Evolutionary conservation across 352 stramenopile genomes (phyloP).

Genomic region (Phytopythium vexans): DNA sequence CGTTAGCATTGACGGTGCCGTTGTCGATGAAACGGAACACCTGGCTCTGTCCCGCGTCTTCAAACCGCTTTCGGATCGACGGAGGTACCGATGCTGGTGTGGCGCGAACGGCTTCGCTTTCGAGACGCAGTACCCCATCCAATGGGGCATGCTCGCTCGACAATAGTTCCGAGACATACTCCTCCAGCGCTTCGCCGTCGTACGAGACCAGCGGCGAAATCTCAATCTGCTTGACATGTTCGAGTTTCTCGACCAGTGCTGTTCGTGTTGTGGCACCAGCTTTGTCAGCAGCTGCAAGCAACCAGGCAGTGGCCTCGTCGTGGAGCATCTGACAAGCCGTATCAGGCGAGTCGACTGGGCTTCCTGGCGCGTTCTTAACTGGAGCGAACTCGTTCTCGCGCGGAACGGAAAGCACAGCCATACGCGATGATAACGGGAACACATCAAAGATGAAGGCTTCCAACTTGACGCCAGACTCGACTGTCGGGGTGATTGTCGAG

Average conservation of each 20-base stretch:
- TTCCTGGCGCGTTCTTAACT: conserved; percentile 89
- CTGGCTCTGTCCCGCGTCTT: conserved; percentile 33
- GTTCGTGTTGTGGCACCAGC: conserved; percentile 8
- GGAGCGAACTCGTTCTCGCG: conserved; percentile 92
- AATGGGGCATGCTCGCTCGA: conserved; percentile 17
- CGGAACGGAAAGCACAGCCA: conserved; percentile 93
- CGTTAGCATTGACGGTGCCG: conserved; percentile 23
- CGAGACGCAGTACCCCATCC: conserved; percentile 13
- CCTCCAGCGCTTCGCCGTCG: conserved; percentile 75
- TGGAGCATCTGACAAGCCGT: conserved; percentile 75
- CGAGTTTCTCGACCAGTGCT: conserved; percentile 37
- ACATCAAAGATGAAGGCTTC: conserved; percentile 99
- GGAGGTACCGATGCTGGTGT: conserved; percentile 26
- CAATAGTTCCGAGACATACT: conserved; percentile 23
- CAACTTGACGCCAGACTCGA: conserved; percentile 96
- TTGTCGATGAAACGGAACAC: conserved; percentile 49
- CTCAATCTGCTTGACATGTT: conserved; percentile 42
- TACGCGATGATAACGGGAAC: conserved; percentile 91
- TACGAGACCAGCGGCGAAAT: conserved; percentile 88
- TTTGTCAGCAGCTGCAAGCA: conserved; percentile 10
- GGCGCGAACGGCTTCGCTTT: conserved; percentile 21
- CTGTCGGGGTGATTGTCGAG: conserved; percentile 70
- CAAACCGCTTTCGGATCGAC: conserved; percentile 28
- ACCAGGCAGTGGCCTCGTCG: conserved; percentile 64
- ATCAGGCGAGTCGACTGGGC: conserved; percentile 78